phyloP scores from a whole-genome alignment of 2,329 filamentous ascomycete genomes.

The Cadophora luteo-olivacea region DNA sequence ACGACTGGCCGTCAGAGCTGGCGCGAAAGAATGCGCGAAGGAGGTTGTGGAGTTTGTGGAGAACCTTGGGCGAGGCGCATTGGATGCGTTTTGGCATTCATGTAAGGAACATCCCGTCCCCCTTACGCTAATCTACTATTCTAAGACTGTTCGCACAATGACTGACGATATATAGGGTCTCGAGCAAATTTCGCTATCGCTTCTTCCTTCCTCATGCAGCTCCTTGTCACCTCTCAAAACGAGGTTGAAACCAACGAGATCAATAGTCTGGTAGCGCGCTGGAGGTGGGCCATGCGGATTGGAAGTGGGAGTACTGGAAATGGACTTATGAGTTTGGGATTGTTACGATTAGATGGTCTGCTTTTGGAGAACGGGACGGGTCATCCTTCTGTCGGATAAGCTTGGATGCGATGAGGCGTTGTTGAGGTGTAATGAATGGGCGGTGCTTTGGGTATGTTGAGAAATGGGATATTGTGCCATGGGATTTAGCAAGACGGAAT shows the following conservation, averaged over 20 bases:
- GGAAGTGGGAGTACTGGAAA: conserved; percentile 38
- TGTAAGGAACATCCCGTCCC: conserved; percentile 37
- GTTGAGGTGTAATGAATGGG: not conserved
- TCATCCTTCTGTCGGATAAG: conserved; percentile 15
- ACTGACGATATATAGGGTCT: conserved; percentile 36
- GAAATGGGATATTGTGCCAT: not conserved
- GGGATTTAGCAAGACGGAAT: not conserved
- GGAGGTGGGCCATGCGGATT: conserved; percentile 43
- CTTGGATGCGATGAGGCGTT: not conserved
- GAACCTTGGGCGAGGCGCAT: conserved; percentile 38
- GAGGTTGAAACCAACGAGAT: conserved; percentile 41
- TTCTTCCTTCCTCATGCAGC: conserved; percentile 44
- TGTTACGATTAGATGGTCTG: conserved; percentile 42
- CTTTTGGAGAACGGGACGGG: conserved; percentile 37
- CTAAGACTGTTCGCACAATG: not conserved
- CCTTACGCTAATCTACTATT: not conserved
- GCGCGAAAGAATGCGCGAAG: conserved; percentile 43
- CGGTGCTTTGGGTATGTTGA: not conserved
- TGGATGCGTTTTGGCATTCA: conserved; percentile 44
- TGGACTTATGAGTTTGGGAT: conserved; percentile 43
- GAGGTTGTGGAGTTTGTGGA: conserved; percentile 45
- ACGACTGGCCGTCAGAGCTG: conserved; percentile 38
- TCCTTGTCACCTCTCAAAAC: conserved; percentile 40
- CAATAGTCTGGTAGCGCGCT: conserved; percentile 39
- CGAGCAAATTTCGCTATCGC: conserved; percentile 45